phyloP scores from a whole-genome alignment of 2,329 filamentous ascomycete species.

The Nothophoma quercina region DNA sequence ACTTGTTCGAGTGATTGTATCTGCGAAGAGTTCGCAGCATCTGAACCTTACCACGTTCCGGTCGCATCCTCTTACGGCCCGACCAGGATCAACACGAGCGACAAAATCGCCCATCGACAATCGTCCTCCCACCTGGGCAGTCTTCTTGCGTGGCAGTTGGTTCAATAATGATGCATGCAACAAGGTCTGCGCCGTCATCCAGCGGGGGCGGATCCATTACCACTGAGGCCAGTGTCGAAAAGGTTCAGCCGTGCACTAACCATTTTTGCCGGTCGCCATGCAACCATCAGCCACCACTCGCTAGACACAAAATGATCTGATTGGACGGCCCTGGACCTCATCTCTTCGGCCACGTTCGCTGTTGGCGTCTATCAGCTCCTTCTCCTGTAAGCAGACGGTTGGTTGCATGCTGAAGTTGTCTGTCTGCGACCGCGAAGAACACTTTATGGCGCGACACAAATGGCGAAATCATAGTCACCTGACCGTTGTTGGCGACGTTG shows the following conservation, averaged over 20 bases:
- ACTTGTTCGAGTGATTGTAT: background rate
- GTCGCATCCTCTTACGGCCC: slow-evolving; percentile 11
- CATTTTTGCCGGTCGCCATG: slow-evolving; percentile 13
- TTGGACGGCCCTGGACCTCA: slow-evolving; percentile 28
- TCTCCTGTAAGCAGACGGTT: slow-evolving; percentile 3
- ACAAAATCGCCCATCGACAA: background rate
- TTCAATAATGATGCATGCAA: slow-evolving; percentile 14
- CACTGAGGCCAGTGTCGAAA: slow-evolving; percentile 17
- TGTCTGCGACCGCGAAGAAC: background rate
- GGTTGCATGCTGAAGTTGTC: background rate
- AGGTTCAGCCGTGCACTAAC: slow-evolving; percentile 16
- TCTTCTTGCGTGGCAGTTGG: slow-evolving; percentile 11
- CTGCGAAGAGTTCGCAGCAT: background rate
- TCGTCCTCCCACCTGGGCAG: background rate
- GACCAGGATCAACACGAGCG: slow-evolving; percentile 2
- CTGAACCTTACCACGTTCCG: slow-evolving; percentile 11
- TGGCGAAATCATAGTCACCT: background rate
- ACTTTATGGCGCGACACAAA: background rate
- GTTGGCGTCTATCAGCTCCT: slow-evolving; percentile 25
- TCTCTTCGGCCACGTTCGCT: slow-evolving; percentile 25
- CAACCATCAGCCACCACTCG: slow-evolving; percentile 25
- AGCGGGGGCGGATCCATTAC: slow-evolving; percentile 17
- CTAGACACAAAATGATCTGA: slow-evolving; percentile 19
- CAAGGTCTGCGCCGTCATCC: slow-evolving; percentile 16
- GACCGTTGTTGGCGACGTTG: background rate